phyloP scores from a whole-genome alignment of 2,329 filamentous ascomycete species.

The Xylaria digitata region DNA sequence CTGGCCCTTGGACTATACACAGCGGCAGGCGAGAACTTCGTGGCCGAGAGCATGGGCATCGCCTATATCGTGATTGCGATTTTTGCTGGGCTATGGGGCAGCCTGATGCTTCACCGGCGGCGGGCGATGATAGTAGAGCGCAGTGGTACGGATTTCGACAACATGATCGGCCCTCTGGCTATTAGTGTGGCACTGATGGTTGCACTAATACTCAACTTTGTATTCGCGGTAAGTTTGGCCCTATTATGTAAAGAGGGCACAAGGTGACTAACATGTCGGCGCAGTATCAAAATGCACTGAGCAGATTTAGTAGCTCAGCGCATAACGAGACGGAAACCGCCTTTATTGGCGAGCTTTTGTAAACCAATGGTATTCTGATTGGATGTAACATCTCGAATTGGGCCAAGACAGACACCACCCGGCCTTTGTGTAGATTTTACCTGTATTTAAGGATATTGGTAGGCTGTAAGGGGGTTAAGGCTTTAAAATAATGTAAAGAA shows the following conservation, averaged over 20 bases:
- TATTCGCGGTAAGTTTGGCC: slow-evolving; percentile 74
- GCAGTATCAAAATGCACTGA: slow-evolving; percentile 50
- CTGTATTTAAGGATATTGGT: slow-evolving; percentile 7
- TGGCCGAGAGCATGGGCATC: slow-evolving; percentile 83
- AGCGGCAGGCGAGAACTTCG: slow-evolving; percentile 80
- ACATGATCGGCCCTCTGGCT: slow-evolving; percentile 83
- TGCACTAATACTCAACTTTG: slow-evolving; percentile 87
- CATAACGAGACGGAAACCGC: slow-evolving; percentile 41
- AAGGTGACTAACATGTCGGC: slow-evolving; percentile 48
- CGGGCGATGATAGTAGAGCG: slow-evolving; percentile 83
- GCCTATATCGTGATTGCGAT: slow-evolving; percentile 84
- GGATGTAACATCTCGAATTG: slow-evolving; percentile 3
- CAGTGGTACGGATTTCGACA: slow-evolving; percentile 94
- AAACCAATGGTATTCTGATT: slow-evolving; percentile 28
- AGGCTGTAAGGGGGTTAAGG: background rate
- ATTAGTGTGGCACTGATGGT: slow-evolving; percentile 82
- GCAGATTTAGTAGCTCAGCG: slow-evolving; percentile 37
- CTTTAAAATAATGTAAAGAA: background rate
- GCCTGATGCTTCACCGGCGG: slow-evolving; percentile 80
- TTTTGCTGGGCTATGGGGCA: slow-evolving; percentile 90
- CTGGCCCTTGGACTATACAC: slow-evolving; percentile 89
- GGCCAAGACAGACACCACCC: background rate
- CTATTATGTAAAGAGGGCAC: no score
- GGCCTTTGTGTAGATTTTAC: slow-evolving; percentile 1
- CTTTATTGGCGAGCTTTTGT: slow-evolving; percentile 45